Percentiles rank a stretch among this genome's conserved stretches.
phyloP scores from a whole-genome alignment of 495 filamentous ascomycete genomes.

The Immersiella caudata region DNA sequence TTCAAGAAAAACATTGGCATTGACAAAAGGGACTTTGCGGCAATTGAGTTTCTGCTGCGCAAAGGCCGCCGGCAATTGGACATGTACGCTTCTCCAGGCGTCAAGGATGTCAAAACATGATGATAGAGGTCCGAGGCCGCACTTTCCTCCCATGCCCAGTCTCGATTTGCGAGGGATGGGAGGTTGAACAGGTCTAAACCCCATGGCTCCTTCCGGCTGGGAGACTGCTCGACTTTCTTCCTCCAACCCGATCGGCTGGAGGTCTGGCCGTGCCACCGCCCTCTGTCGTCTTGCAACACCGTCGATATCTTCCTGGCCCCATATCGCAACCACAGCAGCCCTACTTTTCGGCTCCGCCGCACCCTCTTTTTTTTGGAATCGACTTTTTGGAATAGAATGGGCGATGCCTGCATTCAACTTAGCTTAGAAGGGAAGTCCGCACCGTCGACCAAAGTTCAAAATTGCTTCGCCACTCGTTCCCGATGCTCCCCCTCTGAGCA shows the following conservation, averaged over 20 bases:
- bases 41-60: slow-evolving; percentile 85
- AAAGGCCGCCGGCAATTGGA: slow-evolving; percentile 86
- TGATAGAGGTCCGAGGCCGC: slow-evolving; percentile 24
- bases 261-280: neutral
- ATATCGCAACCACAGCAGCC: slow-evolving; percentile 18
- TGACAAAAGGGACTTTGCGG: slow-evolving; percentile 84
- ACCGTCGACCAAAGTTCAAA: slow-evolving; percentile 45
- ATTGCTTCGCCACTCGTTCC: slow-evolving; percentile 29
- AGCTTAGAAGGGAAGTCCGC: slow-evolving; percentile 54
- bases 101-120: slow-evolving; percentile 71
- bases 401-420: slow-evolving; percentile 53
- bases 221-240: neutral
- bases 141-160: neutral
- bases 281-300: neutral
- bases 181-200: neutral
- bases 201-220: slow-evolving; percentile 3
- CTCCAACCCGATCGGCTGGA: neutral
- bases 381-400: slow-evolving; percentile 43
- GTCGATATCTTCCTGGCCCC: slow-evolving; percentile 8
- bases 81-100: slow-evolving; percentile 76
- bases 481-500: slow-evolving; percentile 26
- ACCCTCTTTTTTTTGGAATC: slow-evolving; percentile 21
- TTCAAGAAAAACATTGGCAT: slow-evolving; percentile 72
- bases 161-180: neutral
- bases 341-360: slow-evolving; percentile 1